Evolutionary conservation across 768 basidiomycete genomes (phyloP), one percentile per base, ranked within the genome.

Genomic region (Daedaleopsis nitida): DNA sequence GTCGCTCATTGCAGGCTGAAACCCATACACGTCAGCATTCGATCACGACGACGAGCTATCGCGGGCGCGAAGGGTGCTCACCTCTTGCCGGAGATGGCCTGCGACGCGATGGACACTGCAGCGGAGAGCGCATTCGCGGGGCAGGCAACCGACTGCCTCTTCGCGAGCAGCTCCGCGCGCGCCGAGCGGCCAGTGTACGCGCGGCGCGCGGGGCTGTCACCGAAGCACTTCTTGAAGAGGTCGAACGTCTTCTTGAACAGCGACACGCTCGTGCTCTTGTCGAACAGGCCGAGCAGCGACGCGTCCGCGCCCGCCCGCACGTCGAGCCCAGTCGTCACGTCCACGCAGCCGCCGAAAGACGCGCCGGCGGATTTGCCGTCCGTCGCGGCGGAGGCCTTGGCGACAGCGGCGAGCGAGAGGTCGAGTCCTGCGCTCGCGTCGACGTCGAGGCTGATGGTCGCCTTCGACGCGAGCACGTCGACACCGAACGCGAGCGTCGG

Each of bases 401-500:
- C 60, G 34, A 49, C 44, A 34, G 55, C 59, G 19, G 65, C 59
- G 37, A 76, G 66, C 2, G 63, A 66, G 27, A 76, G 67, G 23
- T 67, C 67, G 24, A 74, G 65, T 10, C 54, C 66, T 10, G 72
- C 71, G 19, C 59, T 63, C 13, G 71, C 69, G 60, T 76, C 76
- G 47, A 77, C 67, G 57, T 77, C 73, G 42, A 84, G 64, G 69
- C 78, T 82, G 21, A 84, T 66, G 0, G 68, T 70, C 11, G 80
- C 77, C 7, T 75, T 65, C 3, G 73, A 72, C 13, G 66, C 75
- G 1, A 85, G 70, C 4, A 79, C 80, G 9, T 70, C 67, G 37
- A 86, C 67, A 6, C 80, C 79, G 55, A 86, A 71, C 56, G 79
- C 78, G 51, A 84, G 60, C 60, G 72, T 71, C 0, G 83, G 84